A percentile compares a stretch with the other conserved stretches of the same genome.
Evolutionary conservation across 2,329 filamentous ascomycete species (phyloP).

Genomic region (Waltergamsia citrina): DNA sequence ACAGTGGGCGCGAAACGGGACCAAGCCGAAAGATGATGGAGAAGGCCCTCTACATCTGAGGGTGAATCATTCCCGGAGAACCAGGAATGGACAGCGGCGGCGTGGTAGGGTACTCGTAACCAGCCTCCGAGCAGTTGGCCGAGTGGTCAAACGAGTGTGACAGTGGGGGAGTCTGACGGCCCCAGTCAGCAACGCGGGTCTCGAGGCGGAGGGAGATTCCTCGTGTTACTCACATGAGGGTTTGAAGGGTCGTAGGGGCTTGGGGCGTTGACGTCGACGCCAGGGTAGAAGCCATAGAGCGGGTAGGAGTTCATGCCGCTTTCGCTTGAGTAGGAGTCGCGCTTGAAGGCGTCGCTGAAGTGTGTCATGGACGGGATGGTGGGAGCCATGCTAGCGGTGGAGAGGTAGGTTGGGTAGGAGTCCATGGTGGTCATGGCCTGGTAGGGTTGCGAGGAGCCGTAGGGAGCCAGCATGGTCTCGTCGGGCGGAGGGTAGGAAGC

Average conservation of each 20-base stretch:
- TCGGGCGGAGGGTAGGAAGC: constrained; percentile 59
- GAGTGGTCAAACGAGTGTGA: constrained; percentile 66
- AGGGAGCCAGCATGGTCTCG: constrained; percentile 47
- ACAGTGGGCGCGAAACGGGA: neutral
- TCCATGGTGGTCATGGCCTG: constrained; percentile 39
- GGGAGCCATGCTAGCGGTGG: constrained; percentile 38
- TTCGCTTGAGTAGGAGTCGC: constrained; percentile 49
- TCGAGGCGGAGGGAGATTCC: neutral
- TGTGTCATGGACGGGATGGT: constrained; percentile 57
- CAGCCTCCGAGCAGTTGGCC: constrained; percentile 49
- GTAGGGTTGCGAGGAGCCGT: constrained; percentile 44
- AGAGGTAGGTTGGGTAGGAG: constrained; percentile 46
- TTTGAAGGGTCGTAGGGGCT: constrained; percentile 58
- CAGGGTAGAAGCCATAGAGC: constrained; percentile 42
- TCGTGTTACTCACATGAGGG: constrained; percentile 59
- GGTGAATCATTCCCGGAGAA: constrained; percentile 47
- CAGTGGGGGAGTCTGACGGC: constrained; percentile 63
- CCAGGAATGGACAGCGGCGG: constrained; percentile 66
- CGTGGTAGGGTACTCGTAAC: constrained; percentile 58
- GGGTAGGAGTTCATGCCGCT: constrained; percentile 51
- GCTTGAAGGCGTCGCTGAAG: constrained; percentile 57
- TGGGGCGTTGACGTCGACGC: constrained; percentile 51
- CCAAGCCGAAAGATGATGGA: constrained; percentile 4
- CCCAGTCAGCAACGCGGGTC: constrained; percentile 14
- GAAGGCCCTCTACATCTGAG: constrained; percentile 7